Base-by-base conservation (phyloP, 139 green algal genomes). In the Chlamydomonas sp. region DNA sequence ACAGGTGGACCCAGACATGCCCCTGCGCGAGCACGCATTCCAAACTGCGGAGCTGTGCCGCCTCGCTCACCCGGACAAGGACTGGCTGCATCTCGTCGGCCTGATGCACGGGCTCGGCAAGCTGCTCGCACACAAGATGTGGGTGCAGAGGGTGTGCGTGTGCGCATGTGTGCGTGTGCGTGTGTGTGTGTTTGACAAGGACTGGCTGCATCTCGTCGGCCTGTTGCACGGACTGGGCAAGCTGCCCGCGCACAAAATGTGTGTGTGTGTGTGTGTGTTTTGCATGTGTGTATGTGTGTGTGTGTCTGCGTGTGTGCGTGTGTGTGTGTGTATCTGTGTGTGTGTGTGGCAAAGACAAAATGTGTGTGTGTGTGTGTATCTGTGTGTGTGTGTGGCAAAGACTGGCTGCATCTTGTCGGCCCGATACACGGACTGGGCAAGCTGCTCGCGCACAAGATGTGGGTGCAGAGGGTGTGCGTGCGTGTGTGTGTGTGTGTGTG, bases 141-240 rank as follows among this genome's bases (percentile, higher is more conserved):
- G 72, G 67, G 76, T 39, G n/a, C 22, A 48, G 43, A 22, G 16
- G 28, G 6, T n/a, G n/a, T n/a, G n/a, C n/a, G n/a, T n/a, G n/a
- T n/a, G n/a, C n/a, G n/a, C n/a, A n/a, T n/a, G n/a, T n/a, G n/a
- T n/a, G n/a, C n/a, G n/a, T n/a, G n/a, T n/a, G n/a, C n/a, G n/a
- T n/a, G n/a, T n/a, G n/a, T n/a, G n/a, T n/a, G n/a, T n/a, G n/a
- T n/a, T n/a, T n/a, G n/a, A n/a, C n/a, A n/a, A n/a, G 61, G 84
- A 91, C 48, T 96, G 83, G 83, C 80, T 95, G 78, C 81, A 85
- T 29, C 70, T 96, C 36, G 84, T 28, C 22, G n/a, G n/a, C n/a
- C n/a, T n/a, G n/a, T n/a, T n/a, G n/a, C n/a, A n/a, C n/a, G n/a
- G n/a, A n/a, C n/a, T n/a, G n/a, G n/a, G n/a, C n/a, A n/a, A n/a